Base-by-base conservation (phyloP, 2,329 filamentous ascomycete genomes). In the Epichloe glyceriae region DNA sequence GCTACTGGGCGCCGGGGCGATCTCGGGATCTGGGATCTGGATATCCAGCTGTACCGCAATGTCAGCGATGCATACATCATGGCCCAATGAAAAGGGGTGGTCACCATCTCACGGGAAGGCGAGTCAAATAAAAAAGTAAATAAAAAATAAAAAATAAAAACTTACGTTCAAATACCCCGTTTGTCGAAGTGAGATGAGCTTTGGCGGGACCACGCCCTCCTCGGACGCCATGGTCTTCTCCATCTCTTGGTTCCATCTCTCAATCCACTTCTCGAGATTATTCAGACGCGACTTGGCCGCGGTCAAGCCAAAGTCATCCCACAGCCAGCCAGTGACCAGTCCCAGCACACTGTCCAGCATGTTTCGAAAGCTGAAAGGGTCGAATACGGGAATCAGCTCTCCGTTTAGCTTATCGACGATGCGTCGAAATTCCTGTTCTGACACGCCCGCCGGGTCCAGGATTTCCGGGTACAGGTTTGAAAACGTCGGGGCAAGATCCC, bases 381-480 rank as follows among this genome's bases (percentile, higher is more conserved):
- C 80, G 65, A 95, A 96, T 0, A 85, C 83, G n/a, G 76, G 76
- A 39, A 85, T 71, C 15, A 97, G 70, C 55, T 88, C 82, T 12
- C 78, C 70, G 62, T 98, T 98, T 50, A 97, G 75, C 60, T 83
- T 86, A 53, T 89, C 82, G 50, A 98, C 80, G 33, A 97, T 71
- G 11, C 75, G 75, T 3, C 93, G 81, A 62, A 98, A 98, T 59
- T 95, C 88, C 53, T 84, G 83, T 65, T 98, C 93, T 1, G 80
- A 77, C 42, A 98, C 70, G 34, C 90, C 80, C 0, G 80, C 80
- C 0, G 89, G 88, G 57, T 96, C 90, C 7, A 98, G 73, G 52
- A 98, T 95, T 64, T 98, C 93, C 0, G 93, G 93, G 61, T 98
- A 98, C 3, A 96, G 74, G 60, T 97, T 96, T 15, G 88, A 93